Conservation (phyloP, 768 basidiomycete genomes). For the Mrakia gelida region DNA sequence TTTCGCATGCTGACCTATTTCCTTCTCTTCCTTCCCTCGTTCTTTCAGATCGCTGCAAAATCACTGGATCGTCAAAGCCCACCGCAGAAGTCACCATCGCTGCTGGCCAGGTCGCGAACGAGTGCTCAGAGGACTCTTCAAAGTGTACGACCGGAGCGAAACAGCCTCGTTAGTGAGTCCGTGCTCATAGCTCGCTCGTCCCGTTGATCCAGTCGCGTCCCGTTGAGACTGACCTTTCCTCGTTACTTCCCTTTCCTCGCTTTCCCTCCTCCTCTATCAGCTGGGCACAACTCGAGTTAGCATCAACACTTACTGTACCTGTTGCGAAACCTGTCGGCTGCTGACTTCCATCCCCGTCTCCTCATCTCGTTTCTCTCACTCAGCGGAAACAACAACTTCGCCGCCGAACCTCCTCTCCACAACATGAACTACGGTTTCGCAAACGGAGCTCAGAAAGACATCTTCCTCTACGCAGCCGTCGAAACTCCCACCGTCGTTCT, state of each 20-base stretch:
- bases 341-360: constrained; percentile 37
- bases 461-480: constrained; percentile 10
- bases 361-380: background rate
- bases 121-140: constrained; percentile 59
- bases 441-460: constrained; percentile 59
- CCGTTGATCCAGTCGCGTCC: constrained; percentile 35
- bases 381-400: constrained; percentile 37
- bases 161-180: constrained; percentile 63
- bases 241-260: background rate
- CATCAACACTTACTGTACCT: constrained; percentile 39
- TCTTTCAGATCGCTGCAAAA: constrained; percentile 53
- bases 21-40: background rate
- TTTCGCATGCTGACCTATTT: too few relatives aligned
- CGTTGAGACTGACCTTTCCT: too few relatives aligned
- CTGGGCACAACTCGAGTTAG: constrained; percentile 13
- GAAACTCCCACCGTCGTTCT: background rate
- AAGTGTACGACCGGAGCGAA: constrained; percentile 74
- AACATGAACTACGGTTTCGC: constrained; percentile 64
- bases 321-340: constrained; percentile 1
- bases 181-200: constrained; percentile 58
- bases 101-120: constrained; percentile 56
- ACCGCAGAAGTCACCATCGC: constrained; percentile 50
- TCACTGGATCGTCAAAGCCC: constrained; percentile 55
- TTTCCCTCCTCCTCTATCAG: background rate
- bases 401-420: constrained; percentile 49